Evolutionary conservation across 495 filamentous ascomycete species (phyloP), one percentile per base, ranked within the genome.

Genomic region (Cetradonia linearis): DNA sequence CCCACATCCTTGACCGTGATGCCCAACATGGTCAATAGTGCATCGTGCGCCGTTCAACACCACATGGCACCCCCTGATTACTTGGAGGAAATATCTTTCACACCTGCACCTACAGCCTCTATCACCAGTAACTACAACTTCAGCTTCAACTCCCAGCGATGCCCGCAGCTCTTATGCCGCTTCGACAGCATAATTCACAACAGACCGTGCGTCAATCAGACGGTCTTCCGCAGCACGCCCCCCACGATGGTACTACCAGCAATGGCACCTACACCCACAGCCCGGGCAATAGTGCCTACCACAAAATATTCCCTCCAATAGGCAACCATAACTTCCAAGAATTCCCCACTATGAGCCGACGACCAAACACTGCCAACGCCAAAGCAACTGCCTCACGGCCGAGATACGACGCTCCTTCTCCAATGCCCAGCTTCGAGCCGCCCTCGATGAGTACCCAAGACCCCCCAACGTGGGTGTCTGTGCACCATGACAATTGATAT

Each of bases 291-390:
- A 44, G 54, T 48, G 47, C 56, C 59, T 65, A 65, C 40, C 59
- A 65, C 13, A 65, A 62, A 42, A 62, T 62, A 11, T 57, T 65
- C 7, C 63, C 63, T 55, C 63, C 63, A 55, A 53, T 62, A 23
- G 60, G 63, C 33, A 49, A 36, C 23, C 52, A 60, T 38, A 59
- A 65, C 38, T 59, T 58, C 23, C 59, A 65, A 33, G 59, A 65
- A 36, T 60, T 54, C 44, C 63, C 63, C 46, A 56, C 59, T n/a
- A n/a, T n/a, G n/a, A n/a, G n/a, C 10, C 38, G 63, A 42, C 47
- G 55, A 31, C 33, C 63, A 25, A 58, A 38, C 56, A 55, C 47
- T 27, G 47, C 33, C 46, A 59, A 46, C 36, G 36, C 20, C 28
- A 59, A 37, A 30, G 31, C 56, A 36, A 14, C 37, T 34, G 30